Percentiles rank a stretch among this genome's conserved stretches.
phyloP scores from a whole-genome alignment of 2,329 filamentous ascomycete species.

The Taxawa tesnikishii region DNA sequence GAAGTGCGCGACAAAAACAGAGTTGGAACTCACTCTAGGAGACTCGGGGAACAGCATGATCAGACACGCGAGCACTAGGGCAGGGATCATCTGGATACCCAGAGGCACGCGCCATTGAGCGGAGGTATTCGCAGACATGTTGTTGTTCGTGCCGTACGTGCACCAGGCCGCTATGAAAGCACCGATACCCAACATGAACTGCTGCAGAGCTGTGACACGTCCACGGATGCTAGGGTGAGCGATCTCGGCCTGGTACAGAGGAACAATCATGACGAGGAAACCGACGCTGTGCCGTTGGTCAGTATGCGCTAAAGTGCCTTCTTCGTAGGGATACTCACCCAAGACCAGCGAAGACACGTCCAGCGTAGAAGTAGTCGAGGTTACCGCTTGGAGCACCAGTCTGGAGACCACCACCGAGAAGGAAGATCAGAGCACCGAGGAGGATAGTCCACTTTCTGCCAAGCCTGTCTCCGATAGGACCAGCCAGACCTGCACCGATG shows the following conservation, averaged over 20 bases:
- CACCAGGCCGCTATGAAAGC: conserved; percentile 62
- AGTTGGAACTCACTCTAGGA: conserved; percentile 13
- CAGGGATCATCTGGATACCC: conserved; percentile 61
- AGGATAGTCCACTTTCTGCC: conserved; percentile 63
- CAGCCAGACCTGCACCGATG: conserved; percentile 54
- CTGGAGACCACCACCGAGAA: conserved; percentile 60
- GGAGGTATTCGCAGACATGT: conserved; percentile 32
- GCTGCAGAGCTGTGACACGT: conserved; percentile 61
- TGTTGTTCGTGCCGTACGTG: conserved; percentile 48
- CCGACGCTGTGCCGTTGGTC: conserved; percentile 34
- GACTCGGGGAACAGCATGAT: conserved; percentile 63
- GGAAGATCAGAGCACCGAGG: conserved; percentile 58
- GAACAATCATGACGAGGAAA: conserved; percentile 51
- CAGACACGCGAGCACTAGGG: conserved; percentile 48
- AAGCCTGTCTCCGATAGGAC: conserved; percentile 48
- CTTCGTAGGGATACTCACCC: conserved; percentile 40
- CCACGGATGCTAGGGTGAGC: conserved; percentile 69
- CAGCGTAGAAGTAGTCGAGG: conserved; percentile 54
- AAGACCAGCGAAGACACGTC: conserved; percentile 56
- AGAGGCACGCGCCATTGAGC: conserved; percentile 52
- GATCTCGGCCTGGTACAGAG: conserved; percentile 68
- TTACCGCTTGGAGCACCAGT: conserved; percentile 45
- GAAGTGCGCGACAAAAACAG: too few relatives aligned
- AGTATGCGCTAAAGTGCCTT: not conserved
- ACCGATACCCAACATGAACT: conserved; percentile 73